phyloP scores from a whole-genome alignment of 2,329 filamentous ascomycete genomes.

The Diplocarpon mali region DNA sequence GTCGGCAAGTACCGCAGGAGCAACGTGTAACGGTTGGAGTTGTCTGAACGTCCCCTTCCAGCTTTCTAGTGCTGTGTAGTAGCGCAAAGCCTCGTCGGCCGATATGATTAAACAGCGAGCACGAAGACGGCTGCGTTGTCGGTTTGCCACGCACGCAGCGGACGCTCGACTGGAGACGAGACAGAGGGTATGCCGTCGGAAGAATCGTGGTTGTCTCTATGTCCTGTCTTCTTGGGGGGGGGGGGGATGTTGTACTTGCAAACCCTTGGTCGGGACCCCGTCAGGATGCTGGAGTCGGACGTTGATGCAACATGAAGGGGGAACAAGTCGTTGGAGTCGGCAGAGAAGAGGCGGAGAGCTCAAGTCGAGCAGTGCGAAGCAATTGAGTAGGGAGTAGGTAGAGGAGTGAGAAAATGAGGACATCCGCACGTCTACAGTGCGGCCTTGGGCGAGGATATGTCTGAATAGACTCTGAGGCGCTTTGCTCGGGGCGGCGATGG shows the following conservation, averaged over 20 bases:
- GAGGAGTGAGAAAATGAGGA: not conserved
- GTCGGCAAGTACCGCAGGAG: slow-evolving; percentile 9
- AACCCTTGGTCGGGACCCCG: slow-evolving; percentile 15
- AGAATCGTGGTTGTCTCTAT: not conserved
- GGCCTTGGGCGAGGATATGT: too few relatives aligned
- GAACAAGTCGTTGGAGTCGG: slow-evolving; percentile 11
- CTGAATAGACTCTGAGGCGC: too few relatives aligned
- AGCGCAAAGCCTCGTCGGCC: slow-evolving; percentile 10
- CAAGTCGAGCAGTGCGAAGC: not conserved
- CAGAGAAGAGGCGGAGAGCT: not conserved
- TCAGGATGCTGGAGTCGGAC: slow-evolving; percentile 15
- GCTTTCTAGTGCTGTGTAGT: slow-evolving; percentile 15
- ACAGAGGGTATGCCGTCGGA: not conserved
- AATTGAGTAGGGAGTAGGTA: not conserved
- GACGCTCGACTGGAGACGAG: slow-evolving; percentile 1
- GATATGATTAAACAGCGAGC: slow-evolving; percentile 9
- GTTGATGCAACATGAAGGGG: slow-evolving; percentile 15
- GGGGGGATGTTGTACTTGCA: not conserved
- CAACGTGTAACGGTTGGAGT: slow-evolving; percentile 12
- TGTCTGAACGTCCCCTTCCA: slow-evolving; percentile 11
- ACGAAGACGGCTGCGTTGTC: slow-evolving; percentile 2
- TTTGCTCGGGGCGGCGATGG: too few relatives aligned
- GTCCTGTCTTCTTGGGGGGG: slow-evolving; percentile 1
- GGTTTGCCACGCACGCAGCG: slow-evolving; percentile 11
- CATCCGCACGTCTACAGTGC: not conserved